Base-by-base conservation (phyloP, 2,329 filamentous ascomycete species). In the Ophiosphaerella herpotricha region DNA sequence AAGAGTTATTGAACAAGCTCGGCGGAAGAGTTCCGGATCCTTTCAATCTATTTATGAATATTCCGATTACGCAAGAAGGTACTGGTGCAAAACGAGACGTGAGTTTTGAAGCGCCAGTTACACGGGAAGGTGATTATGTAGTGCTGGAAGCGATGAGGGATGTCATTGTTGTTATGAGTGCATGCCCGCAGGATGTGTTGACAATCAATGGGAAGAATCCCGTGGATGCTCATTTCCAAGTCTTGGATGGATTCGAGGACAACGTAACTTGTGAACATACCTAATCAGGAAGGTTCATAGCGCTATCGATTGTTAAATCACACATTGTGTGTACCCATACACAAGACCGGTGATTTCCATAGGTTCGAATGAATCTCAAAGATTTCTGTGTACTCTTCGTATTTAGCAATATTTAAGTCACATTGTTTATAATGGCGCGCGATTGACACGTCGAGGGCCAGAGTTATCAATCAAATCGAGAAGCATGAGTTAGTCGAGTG, bases 101-200 rank as follows among this genome's bases (percentile, higher is more conserved):
- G 2, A 72, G 63, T 43, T 78, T 78, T 45, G 73, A 77, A 42
- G 60, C 61, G 29, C 75, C 77, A 1, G 63, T 71, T 14, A 67
- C 70, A 18, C 76, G 75, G 43, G 42, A 61, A 7, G 76, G 76
- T 23, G 75, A 78, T 43, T 78, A 73, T 58, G 73, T 79, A 1
- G 66, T 74, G 1, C 61, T 79, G 14, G 68, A 71, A 50, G 77
- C 77, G 31, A 66, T 77, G 54, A 67, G 75, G 37, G 75, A 79
- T 57, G 62, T 78, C 2, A 75, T 78, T 8, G 72, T 79, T 2
- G 73, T 77, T 16, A 78, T 79, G 77, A 75, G 71, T 54, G 74
- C 76, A 4, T 79, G 77, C 61, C 77, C 76, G 18, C 73, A 78
- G 46, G 75, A 78, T 57, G 67, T 78, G 5, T 59, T 74, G 8